Conservation (phyloP, 2,329 filamentous ascomycete genomes). For the Coniosporium tulheliwenetii region DNA sequence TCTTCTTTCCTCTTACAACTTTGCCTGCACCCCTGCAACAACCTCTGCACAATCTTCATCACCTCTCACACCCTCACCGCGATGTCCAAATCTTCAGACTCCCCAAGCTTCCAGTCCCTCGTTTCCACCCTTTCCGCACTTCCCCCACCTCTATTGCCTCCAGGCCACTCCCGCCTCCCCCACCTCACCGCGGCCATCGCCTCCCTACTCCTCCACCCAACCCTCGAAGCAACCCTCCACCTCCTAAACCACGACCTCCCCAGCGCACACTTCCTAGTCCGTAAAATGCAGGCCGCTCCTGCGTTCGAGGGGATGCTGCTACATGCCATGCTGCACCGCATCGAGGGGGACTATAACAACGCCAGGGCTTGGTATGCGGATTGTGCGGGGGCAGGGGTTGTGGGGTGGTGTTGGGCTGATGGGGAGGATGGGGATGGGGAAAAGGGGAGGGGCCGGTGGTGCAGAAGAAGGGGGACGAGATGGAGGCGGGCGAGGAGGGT, state of each 20-base stretch:
- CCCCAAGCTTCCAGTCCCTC: too few species aligned
- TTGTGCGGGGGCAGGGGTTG: conserved; percentile 21
- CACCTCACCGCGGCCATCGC: conserved; percentile 12
- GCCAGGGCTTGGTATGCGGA: conserved; percentile 32
- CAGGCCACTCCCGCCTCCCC: not conserved
- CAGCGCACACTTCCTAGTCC: conserved; percentile 34
- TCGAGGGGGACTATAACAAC: conserved; percentile 36
- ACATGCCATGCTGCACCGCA: conserved; percentile 33
- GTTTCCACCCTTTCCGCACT: too few species aligned
- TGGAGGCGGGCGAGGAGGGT: conserved; percentile 3
- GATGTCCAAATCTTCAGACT: too few species aligned
- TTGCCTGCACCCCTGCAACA: too few species aligned
- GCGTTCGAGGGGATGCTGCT: conserved; percentile 35
- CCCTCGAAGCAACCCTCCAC: conserved; percentile 34
- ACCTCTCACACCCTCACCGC: too few species aligned
- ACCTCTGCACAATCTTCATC: too few species aligned
- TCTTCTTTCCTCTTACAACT: too few species aligned
- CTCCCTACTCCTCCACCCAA: conserved; percentile 26
- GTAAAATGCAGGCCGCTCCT: conserved; percentile 34
- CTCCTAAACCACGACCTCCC: conserved; percentile 35
- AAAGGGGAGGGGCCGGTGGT: conserved; percentile 7
- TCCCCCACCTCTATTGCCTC: not conserved
- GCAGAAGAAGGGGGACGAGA: conserved; percentile 3
- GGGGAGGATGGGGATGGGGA: conserved; percentile 8
- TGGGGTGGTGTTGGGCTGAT: conserved; percentile 16